Base-by-base conservation (phyloP, 768 basidiomycete species). In the Thelephora aurantiotincta region DNA sequence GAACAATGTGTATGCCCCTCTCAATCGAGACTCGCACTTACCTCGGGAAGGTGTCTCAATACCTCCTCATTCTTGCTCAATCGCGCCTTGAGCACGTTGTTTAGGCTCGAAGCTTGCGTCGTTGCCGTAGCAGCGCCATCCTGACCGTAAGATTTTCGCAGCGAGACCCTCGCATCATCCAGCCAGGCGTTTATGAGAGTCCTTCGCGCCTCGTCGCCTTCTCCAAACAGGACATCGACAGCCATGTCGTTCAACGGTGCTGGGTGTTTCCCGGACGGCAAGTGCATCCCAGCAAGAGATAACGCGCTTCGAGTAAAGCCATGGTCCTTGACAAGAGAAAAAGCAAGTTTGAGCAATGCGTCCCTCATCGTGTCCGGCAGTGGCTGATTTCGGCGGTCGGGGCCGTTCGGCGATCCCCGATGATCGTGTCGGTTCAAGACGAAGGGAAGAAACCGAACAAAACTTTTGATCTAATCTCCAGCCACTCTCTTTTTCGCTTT, bases 281-380 rank as follows among this genome's bases (percentile, higher is more conserved):
- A 66, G 1, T 66, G 58, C 3, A 83, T 68, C 6, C 73, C 83
- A 18, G 85, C 78, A 43, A 66, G 72, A 3, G 84, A 71, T 9
- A 89, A 69, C 0, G 83, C 71, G 23, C 76, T 68, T 16, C 86
- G 75, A 11, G 86, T 81, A 60, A 90, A 90, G 7, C 87, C 87
- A 53, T 85, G 73, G 5, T 70, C 70, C 48, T 58, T 60, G 42
- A 90, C 69, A 18, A 87, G 68, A 2, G 82, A 79, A 1, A 85
- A 43, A 0, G 87, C 77, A 23, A 74, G 68, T 52, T 73, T 70
- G 16, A 90, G 63, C 7, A 87, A 67, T 41, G 65, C 60, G 2
- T 49, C 50, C 34, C 59, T 60, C 38, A 4, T 5, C 22, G 38
- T 41, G 26, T 30, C 26, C 26, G 5, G n/a, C n/a, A n/a, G 26